Base-by-base conservation (phyloP, 2,329 filamentous ascomycete genomes). In the Chrysosphaeria jannelii region DNA sequence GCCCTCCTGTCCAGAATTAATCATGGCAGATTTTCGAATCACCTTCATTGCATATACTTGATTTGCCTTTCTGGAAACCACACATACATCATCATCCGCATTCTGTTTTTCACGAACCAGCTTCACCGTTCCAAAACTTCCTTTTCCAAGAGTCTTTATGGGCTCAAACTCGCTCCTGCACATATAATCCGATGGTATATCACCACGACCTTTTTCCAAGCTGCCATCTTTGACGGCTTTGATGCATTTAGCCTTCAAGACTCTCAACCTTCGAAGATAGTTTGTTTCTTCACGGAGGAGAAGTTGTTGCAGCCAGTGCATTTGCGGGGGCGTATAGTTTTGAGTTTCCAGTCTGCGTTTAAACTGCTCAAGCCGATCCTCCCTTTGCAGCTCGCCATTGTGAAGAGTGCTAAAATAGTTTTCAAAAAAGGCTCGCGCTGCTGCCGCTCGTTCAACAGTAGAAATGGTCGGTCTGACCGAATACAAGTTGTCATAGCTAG, bases 41-140 rank as follows among this genome's bases (percentile, higher is more conserved):
- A 90, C 72, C 40, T 93, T 93, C 81, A 93, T 91, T 9, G 85
- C 85, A 40, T 69, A 93, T 1, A 90, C 63, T 27, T 70, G 56
- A 23, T 52, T 57, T 27, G 12, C 20, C 11, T 22, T 26, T 4
- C 16, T 19, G n/a, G 10, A 14, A 10, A 10, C 20, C 14, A 12
- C 23, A n/a, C 10, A 22, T 2, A 25, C 25, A 4, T 13, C 19
- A n/a, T 29, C 24, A 5, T 17, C 14, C 2, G 7, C 7, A 1
- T 22, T 7, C 3, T 17, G 24, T 31, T 49, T 68, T 39, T 79
- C 70, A 26, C 64, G 65, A 3, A 93, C 79, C 17, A 97, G 52
- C 21, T 69, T 61, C 10, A 97, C 85, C 13, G 90, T 67, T 0
- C 85, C 81, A 43, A 93, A 97, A 37, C 79, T 91, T 6, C 85